Base-by-base conservation (phyloP, 2,329 filamentous ascomycete genomes). In the Colletotrichum kahawae region DNA sequence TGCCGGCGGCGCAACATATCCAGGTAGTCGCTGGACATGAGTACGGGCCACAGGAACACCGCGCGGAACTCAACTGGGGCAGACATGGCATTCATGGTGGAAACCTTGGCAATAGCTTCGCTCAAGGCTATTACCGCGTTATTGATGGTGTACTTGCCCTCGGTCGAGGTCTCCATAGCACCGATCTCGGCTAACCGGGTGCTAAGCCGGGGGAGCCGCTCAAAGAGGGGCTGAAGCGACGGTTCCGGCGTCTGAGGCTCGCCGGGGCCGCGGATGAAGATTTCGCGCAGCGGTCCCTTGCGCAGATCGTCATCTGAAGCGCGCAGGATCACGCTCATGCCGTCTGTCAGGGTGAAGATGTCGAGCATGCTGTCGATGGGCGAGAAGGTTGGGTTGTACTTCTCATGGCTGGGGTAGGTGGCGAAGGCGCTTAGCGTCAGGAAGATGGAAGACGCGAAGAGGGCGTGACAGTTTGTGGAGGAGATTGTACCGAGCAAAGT, bases 361-460 rank as follows among this genome's bases (percentile, higher is more conserved):
- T 83, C 82, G n/a, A 83, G 38, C 38, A 84, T 72, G 36, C 84
- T 81, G 5, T 82, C 80, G 4, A 84, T 68, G 9, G 82, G 79
- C 0, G 78, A 79, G 48, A 75, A 75, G 34, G 73, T 27, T 2
- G 69, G 63, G 63, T 73, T 75, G 63, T 75, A 67, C 57, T 75
- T 72, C 57, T 75, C 73, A 34, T 68, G 73, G 33, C 73, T 65
- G 4, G 80, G 74, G n/a, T 82, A 76, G 18, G 81, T 75, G 2
- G 82, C 82, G 43, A 83, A 85, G 1, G 81, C 80, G 18, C 81
- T 79, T 9, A 85, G 79, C 7, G 80, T 78, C 1, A 85, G 76
- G n/a, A 85, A 67, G 7, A 82, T 82, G 0, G 83, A 80, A 2
- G 82, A 79, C 4, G 82, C 72, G 70, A 85, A 85, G 4, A 83